A percentile compares a stretch with the other conserved stretches of the same genome.
Conservation (phyloP, 768 basidiomycete genomes). For the Amanita jacksonii region DNA sequence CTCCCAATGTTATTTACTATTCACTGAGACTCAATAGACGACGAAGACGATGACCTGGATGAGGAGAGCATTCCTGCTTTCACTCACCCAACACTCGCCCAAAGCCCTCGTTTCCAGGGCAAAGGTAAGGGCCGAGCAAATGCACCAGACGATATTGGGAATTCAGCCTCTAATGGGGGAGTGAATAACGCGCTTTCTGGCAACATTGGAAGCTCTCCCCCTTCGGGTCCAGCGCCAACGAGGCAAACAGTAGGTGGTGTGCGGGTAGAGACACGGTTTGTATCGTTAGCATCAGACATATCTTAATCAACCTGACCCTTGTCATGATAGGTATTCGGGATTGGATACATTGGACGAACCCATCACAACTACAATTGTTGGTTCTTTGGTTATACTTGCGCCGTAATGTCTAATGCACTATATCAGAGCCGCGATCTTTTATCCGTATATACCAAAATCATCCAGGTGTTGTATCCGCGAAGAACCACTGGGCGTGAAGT, state of each 20-base stretch:
- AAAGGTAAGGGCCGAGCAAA: slow-evolving; percentile 69
- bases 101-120: slow-evolving; percentile 31
- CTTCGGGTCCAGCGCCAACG: slow-evolving; percentile 30
- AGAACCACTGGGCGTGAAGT: slow-evolving; percentile 70
- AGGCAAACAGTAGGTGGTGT: slow-evolving; percentile 77
- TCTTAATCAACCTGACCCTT: neutral
- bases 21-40: slow-evolving; percentile 19
- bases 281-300: neutral
- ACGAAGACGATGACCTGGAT: slow-evolving; percentile 78
- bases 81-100: slow-evolving; percentile 46
- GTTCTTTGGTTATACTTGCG: slow-evolving; percentile 15
- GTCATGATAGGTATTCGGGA: slow-evolving; percentile 54
- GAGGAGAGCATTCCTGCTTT: slow-evolving; percentile 78
- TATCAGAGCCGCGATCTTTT: slow-evolving; percentile 74
- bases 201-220: slow-evolving; percentile 52
- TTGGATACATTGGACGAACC: slow-evolving; percentile 90
- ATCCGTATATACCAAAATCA: slow-evolving; percentile 86
- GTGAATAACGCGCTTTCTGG: slow-evolving; percentile 46
- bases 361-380: slow-evolving; percentile 77
- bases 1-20: neutral
- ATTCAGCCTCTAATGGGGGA: slow-evolving; percentile 28
- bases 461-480: slow-evolving; percentile 90
- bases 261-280: slow-evolving; percentile 79
- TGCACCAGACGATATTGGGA: slow-evolving; percentile 42
- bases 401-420: slow-evolving; percentile 5